These are phyloP conservation scores for Rutidosis leptorrhynchoides DNA, from an alignment of 129 eudicot genomes.

Conservation along the genomic window DNA sequence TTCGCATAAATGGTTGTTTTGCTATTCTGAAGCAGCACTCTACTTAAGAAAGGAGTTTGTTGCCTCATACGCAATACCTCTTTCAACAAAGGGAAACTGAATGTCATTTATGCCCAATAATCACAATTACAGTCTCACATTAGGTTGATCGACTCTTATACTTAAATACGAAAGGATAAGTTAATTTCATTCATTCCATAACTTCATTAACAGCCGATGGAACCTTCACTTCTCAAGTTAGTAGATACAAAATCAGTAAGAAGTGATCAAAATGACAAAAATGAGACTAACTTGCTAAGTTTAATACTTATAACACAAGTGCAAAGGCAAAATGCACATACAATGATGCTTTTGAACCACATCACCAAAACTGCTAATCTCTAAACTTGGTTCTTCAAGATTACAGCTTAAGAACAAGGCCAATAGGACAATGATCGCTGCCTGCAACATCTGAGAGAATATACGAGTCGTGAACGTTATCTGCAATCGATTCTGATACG, in stretches of 20 bases:
- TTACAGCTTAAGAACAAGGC: conserved; percentile 71
- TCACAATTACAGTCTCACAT: too few relatives aligned
- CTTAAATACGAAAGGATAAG: not conserved
- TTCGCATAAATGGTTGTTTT: too few relatives aligned
- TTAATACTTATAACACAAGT: not conserved
- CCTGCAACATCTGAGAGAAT: conserved; percentile 84
- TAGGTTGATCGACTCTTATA: too few relatives aligned
- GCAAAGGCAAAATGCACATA: conserved; percentile 6
- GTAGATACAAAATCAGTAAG: not conserved
- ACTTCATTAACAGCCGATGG: not conserved
- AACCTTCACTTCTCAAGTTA: not conserved
- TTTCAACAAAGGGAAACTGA: too few relatives aligned
- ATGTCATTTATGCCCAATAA: too few relatives aligned
- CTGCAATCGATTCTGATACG: conserved; percentile 70
- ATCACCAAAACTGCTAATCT: conserved; percentile 23
- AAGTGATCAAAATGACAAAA: not conserved
- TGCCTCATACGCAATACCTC: too few relatives aligned
- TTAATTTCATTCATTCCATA: not conserved
- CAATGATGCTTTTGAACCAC: not conserved
- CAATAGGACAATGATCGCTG: conserved; percentile 94
- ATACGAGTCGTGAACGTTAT: conserved; percentile 73
- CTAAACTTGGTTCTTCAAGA: not conserved
- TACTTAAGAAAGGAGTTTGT: too few relatives aligned
- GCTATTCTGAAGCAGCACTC: too few relatives aligned
- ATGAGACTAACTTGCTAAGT: not conserved